Evolutionary conservation across 768 basidiomycete genomes (phyloP).

Genomic region (Rhizopogon salebrosus): DNA sequence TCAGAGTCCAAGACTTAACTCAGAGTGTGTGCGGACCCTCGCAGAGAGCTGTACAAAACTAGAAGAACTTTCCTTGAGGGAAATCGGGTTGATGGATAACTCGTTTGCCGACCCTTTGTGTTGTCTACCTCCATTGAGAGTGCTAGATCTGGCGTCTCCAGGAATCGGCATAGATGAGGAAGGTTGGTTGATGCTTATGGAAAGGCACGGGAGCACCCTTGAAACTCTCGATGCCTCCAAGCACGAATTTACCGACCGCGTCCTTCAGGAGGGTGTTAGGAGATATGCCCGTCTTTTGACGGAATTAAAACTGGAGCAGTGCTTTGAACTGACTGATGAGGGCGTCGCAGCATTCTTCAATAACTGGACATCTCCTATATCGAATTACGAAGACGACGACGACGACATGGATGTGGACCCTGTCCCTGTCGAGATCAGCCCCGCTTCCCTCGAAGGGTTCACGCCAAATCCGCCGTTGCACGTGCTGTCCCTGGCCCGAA

Average conservation of each 20-base stretch:
- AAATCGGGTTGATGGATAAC: constrained; percentile 69
- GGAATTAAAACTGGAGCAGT: constrained; percentile 48
- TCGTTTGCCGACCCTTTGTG: constrained; percentile 53
- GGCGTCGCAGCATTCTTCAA: constrained; percentile 69
- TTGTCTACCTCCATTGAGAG: constrained; percentile 33
- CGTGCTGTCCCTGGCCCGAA: constrained; percentile 58
- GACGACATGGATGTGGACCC: constrained; percentile 17
- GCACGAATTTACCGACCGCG: constrained; percentile 57
- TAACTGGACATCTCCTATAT: constrained; percentile 34
- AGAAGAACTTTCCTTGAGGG: constrained; percentile 70
- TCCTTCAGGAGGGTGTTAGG: constrained; percentile 57
- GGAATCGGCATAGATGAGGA: constrained; percentile 48
- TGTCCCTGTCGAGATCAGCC: not conserved
- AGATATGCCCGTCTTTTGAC: constrained; percentile 42
- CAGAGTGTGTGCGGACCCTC: constrained; percentile 57
- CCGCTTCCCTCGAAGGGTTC: constrained; percentile 1
- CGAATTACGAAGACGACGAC: constrained; percentile 10
- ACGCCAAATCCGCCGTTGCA: constrained; percentile 42
- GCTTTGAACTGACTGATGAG: constrained; percentile 61
- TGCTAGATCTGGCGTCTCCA: constrained; percentile 69
- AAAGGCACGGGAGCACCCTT: constrained; percentile 48
- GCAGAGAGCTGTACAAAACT: constrained; percentile 47
- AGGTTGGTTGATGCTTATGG: constrained; percentile 52
- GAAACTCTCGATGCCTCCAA: constrained; percentile 66
- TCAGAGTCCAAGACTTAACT: constrained; percentile 83